These are phyloP conservation scores for Perilla frutescens DNA, from an alignment of 257 asterid species.

Conservation along the genomic window DNA sequence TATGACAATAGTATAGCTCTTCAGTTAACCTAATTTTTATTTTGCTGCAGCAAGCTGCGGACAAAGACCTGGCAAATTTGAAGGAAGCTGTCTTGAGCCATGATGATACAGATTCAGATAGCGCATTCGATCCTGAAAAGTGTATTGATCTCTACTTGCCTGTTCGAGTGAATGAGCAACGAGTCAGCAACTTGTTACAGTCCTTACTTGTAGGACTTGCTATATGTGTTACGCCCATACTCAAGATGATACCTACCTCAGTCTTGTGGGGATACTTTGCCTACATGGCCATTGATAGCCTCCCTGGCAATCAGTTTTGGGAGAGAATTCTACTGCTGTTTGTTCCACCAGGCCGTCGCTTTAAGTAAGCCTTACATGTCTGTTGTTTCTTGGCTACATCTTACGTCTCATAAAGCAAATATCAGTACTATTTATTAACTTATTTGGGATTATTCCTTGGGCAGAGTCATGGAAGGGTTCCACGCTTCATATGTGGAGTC, in stretches of 20 bases:
- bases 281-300: conserved; percentile 97
- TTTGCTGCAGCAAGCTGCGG: conserved; percentile 59
- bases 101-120: conserved; percentile 50
- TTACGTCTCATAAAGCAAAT: neutral
- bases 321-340: conserved; percentile 82
- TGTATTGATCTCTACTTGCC: conserved; percentile 88
- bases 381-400: neutral
- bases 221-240: conserved; percentile 71
- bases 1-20: neutral
- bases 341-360: conserved; percentile 83
- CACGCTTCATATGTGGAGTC: conserved; percentile 85
- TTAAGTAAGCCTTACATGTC: conserved; percentile 62
- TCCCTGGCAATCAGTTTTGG: conserved; percentile 95
- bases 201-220: conserved; percentile 80
- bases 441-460: conserved; percentile 16
- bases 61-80: conserved; percentile 70
- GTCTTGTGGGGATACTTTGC: conserved; percentile 99
- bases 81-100: conserved; percentile 81
- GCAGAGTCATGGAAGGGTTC: conserved; percentile 71
- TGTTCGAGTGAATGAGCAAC: conserved; percentile 93
- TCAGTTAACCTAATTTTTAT: neutral
- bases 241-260: conserved; percentile 86
- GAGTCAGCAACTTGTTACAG: conserved; percentile 88
- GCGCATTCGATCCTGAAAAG: conserved; percentile 68
- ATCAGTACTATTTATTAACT: neutral